These are phyloP conservation scores for Sporothrix phasma DNA, from an alignment of 2,329 filamentous ascomycete species.

Conservation along the genomic window DNA sequence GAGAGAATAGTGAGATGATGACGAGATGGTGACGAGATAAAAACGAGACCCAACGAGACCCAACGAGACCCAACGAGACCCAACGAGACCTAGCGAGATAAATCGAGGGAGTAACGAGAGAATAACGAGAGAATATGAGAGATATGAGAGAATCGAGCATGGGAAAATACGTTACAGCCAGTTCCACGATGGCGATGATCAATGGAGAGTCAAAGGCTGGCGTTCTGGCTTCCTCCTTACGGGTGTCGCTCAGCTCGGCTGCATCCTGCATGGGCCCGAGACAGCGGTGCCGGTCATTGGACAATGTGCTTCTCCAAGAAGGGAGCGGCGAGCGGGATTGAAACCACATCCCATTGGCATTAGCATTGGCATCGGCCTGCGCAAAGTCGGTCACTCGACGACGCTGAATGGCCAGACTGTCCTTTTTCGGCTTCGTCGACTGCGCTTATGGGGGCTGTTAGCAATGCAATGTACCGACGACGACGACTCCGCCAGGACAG, in stretches of 20 bases:
- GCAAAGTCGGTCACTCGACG: neutral
- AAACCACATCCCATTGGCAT: neutral
- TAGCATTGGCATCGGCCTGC: neutral
- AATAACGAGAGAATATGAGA: too few relatives aligned
- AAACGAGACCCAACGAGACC: too few relatives aligned
- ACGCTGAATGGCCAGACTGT: neutral
- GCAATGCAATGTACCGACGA: too few relatives aligned
- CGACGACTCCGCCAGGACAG: too few relatives aligned
- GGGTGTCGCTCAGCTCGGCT: neutral
- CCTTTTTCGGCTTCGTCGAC: neutral
- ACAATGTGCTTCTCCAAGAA: too few relatives aligned
- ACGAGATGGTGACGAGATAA: too few relatives aligned
- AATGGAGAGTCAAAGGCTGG: too few relatives aligned
- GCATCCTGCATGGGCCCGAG: neutral
- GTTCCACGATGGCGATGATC: neutral
- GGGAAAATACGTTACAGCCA: neutral
- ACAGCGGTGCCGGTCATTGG: neutral
- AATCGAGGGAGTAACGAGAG: too few relatives aligned
- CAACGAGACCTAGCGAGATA: too few relatives aligned
- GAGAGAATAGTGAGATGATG: too few relatives aligned
- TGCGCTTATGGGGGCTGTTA: neutral
- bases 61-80: too few relatives aligned
- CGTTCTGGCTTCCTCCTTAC: neutral
- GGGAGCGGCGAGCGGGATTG: neutral
- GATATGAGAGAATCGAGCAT: neutral